These are phyloP conservation scores for Phytophthora cryptogea DNA, from an alignment of 352 stramenopile species.

Conservation along the genomic window DNA sequence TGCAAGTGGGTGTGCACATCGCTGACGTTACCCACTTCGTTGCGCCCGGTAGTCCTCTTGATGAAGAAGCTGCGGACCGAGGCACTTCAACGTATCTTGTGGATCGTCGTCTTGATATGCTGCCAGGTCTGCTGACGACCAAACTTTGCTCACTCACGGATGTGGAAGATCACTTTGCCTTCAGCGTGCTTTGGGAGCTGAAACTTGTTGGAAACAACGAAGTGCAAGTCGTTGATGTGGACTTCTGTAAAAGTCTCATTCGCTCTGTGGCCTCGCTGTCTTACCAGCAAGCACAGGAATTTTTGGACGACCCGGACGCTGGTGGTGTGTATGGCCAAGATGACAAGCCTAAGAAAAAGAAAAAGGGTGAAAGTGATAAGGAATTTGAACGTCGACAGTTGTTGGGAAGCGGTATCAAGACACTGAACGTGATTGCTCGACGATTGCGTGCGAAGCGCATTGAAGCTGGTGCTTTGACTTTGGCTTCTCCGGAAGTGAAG, in stretches of 20 bases:
- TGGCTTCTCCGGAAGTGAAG: constrained; percentile 96
- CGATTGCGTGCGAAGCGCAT: constrained; percentile 94
- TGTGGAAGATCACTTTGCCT: constrained; percentile 82
- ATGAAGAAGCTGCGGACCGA: constrained; percentile 93
- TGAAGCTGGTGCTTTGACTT: constrained; percentile 95
- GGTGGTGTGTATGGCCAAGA: constrained; percentile 47
- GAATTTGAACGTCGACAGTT: constrained; percentile 44
- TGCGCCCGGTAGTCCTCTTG: constrained; percentile 90
- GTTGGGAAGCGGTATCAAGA: constrained; percentile 88
- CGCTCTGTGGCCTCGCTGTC: constrained; percentile 95
- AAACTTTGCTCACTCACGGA: constrained; percentile 96
- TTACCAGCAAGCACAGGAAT: constrained; percentile 97
- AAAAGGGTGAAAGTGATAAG: constrained; percentile 42
- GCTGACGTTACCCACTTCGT: constrained; percentile 99
- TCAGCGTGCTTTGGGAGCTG: constrained; percentile 82
- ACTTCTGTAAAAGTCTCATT: constrained; percentile 99
- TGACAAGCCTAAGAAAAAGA: constrained; percentile 38
- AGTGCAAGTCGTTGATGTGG: constrained; percentile 93
- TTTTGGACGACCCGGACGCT: constrained; percentile 90
- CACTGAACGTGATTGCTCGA: constrained; percentile 90
- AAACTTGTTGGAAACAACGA: constrained; percentile 63
- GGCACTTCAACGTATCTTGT: constrained; percentile 98
- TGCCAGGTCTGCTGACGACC: constrained; percentile 96
- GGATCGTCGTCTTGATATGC: constrained; percentile 98
- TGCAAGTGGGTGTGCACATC: constrained; percentile 98